phyloP scores from a whole-genome alignment of 352 stramenopile species.

The Plasmopara halstedii region DNA sequence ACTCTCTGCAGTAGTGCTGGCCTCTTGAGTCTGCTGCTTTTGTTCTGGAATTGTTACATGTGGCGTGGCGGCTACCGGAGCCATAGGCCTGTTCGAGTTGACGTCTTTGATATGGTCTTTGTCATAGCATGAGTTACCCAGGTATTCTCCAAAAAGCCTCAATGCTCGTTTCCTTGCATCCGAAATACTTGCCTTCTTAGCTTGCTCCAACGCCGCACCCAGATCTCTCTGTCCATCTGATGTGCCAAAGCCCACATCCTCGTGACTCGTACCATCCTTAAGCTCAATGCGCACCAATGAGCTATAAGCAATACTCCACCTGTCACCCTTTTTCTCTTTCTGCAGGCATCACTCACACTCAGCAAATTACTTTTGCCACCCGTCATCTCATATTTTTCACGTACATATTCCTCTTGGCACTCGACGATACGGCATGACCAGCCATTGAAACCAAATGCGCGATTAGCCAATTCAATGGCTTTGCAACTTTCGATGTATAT shows the following conservation, averaged over 20 bases:
- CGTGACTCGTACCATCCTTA: slow-evolving; percentile 77
- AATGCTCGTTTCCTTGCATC: slow-evolving; percentile 74
- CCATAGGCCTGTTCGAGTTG: slow-evolving; percentile 37
- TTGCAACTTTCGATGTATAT: slow-evolving; percentile 88
- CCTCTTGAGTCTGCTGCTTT: slow-evolving; percentile 2
- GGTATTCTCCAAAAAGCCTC: slow-evolving; percentile 76
- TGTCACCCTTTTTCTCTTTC: slow-evolving; percentile 59
- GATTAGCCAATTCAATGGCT: slow-evolving; percentile 82
- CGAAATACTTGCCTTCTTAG: slow-evolving; percentile 84
- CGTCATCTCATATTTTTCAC: slow-evolving; percentile 11
- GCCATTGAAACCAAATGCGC: slow-evolving; percentile 84
- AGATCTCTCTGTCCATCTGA: slow-evolving; percentile 72
- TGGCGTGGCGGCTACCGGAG: slow-evolving; percentile 11
- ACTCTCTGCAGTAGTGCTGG: neutral
- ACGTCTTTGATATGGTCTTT: slow-evolving; percentile 80
- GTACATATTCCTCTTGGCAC: slow-evolving; percentile 82
- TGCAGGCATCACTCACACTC: slow-evolving; percentile 11
- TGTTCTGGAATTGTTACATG: slow-evolving; percentile 15
- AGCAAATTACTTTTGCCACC: neutral
- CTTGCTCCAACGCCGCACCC: slow-evolving; percentile 66
- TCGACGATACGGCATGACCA: slow-evolving; percentile 80
- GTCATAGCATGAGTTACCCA: slow-evolving; percentile 85
- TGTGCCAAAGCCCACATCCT: slow-evolving; percentile 76
- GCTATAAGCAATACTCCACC: slow-evolving; percentile 74
- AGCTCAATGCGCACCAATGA: slow-evolving; percentile 77